Percentiles rank a stretch among this genome's conserved stretches.
These are phyloP conservation scores for Haplosporangium sp. DNA, from an alignment of 371 early-diverging fungal genomes.

Conservation along the genomic window DNA sequence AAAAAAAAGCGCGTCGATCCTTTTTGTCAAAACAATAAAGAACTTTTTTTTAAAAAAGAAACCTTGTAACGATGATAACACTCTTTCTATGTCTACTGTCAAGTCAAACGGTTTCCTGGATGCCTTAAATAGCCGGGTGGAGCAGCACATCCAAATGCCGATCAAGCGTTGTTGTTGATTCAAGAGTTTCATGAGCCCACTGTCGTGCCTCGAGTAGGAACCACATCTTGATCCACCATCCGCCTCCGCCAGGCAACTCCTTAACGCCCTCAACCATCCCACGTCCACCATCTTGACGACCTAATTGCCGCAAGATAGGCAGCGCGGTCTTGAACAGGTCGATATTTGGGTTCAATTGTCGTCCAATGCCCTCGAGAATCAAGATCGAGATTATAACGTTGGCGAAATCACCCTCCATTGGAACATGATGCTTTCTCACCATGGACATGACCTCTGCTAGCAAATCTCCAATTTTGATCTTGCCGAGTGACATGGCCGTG, in stretches of 20 bases:
- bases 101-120: neutral
- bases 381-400: constrained; percentile 92
- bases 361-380: constrained; percentile 94
- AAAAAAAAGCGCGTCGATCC: neutral
- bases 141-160: constrained; percentile 49
- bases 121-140: constrained; percentile 39
- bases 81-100: neutral
- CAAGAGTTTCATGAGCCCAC: constrained; percentile 59
- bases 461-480: constrained; percentile 83
- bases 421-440: constrained; percentile 92
- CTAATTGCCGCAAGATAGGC: constrained; percentile 79
- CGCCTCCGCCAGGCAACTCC: constrained; percentile 62
- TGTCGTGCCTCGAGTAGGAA: constrained; percentile 79
- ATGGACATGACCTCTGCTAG: constrained; percentile 81
- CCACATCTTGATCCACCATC: constrained; percentile 79
- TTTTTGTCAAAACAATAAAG: too few species aligned
- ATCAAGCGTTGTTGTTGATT: constrained; percentile 42
- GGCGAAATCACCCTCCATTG: constrained; percentile 93
- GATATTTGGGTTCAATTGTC: constrained; percentile 89
- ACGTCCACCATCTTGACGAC: constrained; percentile 67
- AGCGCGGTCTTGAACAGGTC: constrained; percentile 89
- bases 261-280: constrained; percentile 64
- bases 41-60: too few species aligned
- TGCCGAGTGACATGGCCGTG: constrained; percentile 80
- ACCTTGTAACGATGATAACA: too few species aligned